Percentiles rank a stretch among this genome's conserved stretches.
phyloP scores from a whole-genome alignment of 2,329 filamentous ascomycete species.

The Aspergillus aculeatus region DNA sequence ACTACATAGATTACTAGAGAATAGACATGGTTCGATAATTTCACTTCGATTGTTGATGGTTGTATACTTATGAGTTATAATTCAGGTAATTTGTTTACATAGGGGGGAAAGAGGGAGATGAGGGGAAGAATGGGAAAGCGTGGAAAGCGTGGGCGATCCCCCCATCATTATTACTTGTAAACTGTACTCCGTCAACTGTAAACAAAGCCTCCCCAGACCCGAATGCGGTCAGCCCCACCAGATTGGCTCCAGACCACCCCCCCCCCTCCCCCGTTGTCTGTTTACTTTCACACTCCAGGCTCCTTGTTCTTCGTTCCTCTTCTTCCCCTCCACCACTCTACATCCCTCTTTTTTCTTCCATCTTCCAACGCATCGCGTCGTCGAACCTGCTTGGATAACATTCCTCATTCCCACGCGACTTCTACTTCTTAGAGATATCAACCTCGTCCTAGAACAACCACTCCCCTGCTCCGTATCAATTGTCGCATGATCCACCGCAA shows the following conservation, averaged over 20 bases:
- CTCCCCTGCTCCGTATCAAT: constrained; percentile 14
- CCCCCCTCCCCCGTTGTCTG: neutral
- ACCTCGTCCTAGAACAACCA: neutral
- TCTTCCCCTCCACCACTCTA: constrained; percentile 1
- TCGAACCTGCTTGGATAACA: neutral
- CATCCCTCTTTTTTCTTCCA: constrained; percentile 8
- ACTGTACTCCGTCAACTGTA: neutral
- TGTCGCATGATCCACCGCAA: constrained; percentile 46
- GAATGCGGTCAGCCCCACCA: constrained; percentile 17
- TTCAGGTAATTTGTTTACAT: too few species aligned
- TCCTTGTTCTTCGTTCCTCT: constrained; percentile 4
- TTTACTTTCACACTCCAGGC: constrained; percentile 8
- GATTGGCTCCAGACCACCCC: neutral
- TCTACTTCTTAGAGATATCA: neutral
- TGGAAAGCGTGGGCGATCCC: constrained; percentile 2
- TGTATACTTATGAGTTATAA: too few species aligned
- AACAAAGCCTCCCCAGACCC: constrained; percentile 23
- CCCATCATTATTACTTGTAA: too few species aligned
- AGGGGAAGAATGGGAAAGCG: neutral
- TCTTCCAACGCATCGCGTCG: neutral
- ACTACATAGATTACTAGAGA: constrained; percentile 4
- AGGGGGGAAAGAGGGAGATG: neutral
- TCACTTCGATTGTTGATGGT: neutral
- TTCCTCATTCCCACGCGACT: neutral
- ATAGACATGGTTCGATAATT: neutral